A percentile compares a stretch with the other conserved stretches of the same genome.
These are phyloP conservation scores for Geranomyces variabilis DNA, from an alignment of 192 early-diverging fungal genomes.

Conservation along the genomic window DNA sequence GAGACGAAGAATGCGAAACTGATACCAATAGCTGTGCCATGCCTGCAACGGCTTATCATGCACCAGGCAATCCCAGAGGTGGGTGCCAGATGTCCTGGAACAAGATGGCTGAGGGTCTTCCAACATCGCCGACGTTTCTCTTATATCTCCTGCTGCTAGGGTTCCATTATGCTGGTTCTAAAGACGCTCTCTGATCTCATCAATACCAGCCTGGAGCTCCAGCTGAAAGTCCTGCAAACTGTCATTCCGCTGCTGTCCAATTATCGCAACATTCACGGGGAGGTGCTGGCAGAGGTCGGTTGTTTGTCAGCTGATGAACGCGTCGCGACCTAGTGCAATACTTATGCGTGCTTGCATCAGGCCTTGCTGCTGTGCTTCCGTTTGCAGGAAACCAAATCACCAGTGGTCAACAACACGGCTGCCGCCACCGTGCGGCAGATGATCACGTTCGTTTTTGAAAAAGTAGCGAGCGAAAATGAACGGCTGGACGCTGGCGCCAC, in stretches of 20 bases:
- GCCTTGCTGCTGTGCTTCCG: constrained; percentile 81
- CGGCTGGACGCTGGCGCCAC: constrained; percentile 5
- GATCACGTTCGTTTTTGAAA: constrained; percentile 84
- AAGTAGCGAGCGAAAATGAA: constrained; percentile 69
- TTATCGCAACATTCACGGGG: constrained; percentile 78
- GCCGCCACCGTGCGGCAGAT: constrained; percentile 83
- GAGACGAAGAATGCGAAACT: constrained; percentile 83
- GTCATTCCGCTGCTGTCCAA: constrained; percentile 85
- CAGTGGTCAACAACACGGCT: constrained; percentile 83
- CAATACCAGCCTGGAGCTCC: constrained; percentile 76
- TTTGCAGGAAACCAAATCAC: constrained; percentile 81
- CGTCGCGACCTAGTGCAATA: background rate
- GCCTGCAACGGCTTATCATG: constrained; percentile 77
- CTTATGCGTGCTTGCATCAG: constrained; percentile 28
- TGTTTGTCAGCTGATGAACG: background rate
- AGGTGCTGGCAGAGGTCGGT: constrained; percentile 75
- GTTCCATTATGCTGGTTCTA: constrained; percentile 66
- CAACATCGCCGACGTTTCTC: background rate
- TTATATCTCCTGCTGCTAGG: constrained; percentile 27
- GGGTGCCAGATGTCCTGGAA: constrained; percentile 26
- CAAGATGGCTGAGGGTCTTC: background rate
- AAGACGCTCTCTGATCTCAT: constrained; percentile 72
- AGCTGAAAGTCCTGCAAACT: constrained; percentile 92
- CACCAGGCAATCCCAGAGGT: constrained; percentile 76
- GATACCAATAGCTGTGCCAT: constrained; percentile 78